Conservation (phyloP, 352 stramenopile genomes). For the Lagenidium giganteum region DNA sequence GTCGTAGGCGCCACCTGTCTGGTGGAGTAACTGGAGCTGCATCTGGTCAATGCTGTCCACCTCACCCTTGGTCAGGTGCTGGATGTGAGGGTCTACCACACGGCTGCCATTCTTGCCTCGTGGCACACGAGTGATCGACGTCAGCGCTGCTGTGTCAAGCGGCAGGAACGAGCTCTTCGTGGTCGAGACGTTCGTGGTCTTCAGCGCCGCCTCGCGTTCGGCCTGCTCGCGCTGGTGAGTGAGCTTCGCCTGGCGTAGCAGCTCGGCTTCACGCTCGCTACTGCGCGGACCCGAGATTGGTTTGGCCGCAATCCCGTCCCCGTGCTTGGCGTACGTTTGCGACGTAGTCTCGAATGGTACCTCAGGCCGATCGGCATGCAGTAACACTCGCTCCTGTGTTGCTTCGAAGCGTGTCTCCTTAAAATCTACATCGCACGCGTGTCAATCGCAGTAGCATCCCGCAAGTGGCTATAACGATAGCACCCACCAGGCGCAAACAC, state of each 20-base stretch:
- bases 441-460: too few relatives aligned
- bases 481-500: too few relatives aligned
- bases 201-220: slow-evolving; percentile 14
- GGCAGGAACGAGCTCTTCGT: slow-evolving; percentile 36
- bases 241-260: too few relatives aligned
- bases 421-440: too few relatives aligned
- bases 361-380: slow-evolving; percentile 21
- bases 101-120: slow-evolving; percentile 32
- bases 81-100: slow-evolving; percentile 30
- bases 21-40: slow-evolving; percentile 42
- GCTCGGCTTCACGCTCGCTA: too few relatives aligned
- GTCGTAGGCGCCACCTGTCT: too few relatives aligned
- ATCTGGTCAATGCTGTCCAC: slow-evolving; percentile 57
- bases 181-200: too few relatives aligned
- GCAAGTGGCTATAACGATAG: too few relatives aligned
- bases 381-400: slow-evolving; percentile 50
- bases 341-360: slow-evolving; percentile 56
- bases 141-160: slow-evolving; percentile 24
- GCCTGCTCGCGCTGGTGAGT: too few relatives aligned
- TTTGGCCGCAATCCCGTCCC: slow-evolving; percentile 26
- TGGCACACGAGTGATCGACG: slow-evolving; percentile 26
- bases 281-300: too few relatives aligned
- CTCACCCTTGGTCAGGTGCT: slow-evolving; percentile 38
- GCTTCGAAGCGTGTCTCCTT: too few relatives aligned
- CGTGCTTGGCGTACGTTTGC: slow-evolving; percentile 46